These are phyloP conservation scores for Russula compacta DNA, from an alignment of 768 basidiomycete genomes.

Conservation along the genomic window DNA sequence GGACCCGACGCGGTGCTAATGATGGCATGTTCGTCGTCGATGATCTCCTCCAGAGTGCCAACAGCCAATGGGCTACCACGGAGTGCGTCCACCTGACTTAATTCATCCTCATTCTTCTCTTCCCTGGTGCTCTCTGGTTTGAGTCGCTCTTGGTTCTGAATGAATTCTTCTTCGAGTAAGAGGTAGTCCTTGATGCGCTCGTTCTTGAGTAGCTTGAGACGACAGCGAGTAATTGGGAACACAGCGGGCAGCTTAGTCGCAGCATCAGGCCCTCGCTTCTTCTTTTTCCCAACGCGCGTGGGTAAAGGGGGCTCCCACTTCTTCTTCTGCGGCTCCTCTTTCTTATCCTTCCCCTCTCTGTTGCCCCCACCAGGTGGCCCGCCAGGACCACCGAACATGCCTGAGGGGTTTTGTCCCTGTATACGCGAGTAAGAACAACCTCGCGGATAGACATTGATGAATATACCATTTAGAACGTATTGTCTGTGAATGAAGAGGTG, in stretches of 20 bases:
- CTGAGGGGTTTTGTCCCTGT: constrained; percentile 74
- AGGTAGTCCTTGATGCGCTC: constrained; percentile 99
- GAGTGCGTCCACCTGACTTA: constrained; percentile 87
- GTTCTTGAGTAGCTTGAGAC: constrained; percentile 88
- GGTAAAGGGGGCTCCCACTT: constrained; percentile 99
- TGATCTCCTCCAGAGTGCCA: constrained; percentile 94
- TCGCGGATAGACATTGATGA: constrained; percentile 6
- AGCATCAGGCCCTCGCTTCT: constrained; percentile 82
- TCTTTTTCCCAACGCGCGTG: constrained; percentile 96
- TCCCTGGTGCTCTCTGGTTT: constrained; percentile 83
- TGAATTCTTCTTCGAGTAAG: constrained; percentile 90
- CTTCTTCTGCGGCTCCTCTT: constrained; percentile 63
- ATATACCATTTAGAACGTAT: constrained; percentile 8
- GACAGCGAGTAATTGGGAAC: constrained; percentile 90
- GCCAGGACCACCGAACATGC: constrained; percentile 30
- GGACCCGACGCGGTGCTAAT: constrained; percentile 91
- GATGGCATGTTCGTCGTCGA: constrained; percentile 99
- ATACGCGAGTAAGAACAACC: background rate
- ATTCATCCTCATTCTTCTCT: constrained; percentile 93
- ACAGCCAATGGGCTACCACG: constrained; percentile 98
- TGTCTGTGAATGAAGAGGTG: background rate
- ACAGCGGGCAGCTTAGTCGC: constrained; percentile 89
- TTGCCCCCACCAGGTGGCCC: constrained; percentile 23
- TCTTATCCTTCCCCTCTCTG: constrained; percentile 27
- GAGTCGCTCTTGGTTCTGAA: constrained; percentile 83